phyloP scores from a whole-genome alignment of 2,329 filamentous ascomycete genomes.

The Calonectria montana region DNA sequence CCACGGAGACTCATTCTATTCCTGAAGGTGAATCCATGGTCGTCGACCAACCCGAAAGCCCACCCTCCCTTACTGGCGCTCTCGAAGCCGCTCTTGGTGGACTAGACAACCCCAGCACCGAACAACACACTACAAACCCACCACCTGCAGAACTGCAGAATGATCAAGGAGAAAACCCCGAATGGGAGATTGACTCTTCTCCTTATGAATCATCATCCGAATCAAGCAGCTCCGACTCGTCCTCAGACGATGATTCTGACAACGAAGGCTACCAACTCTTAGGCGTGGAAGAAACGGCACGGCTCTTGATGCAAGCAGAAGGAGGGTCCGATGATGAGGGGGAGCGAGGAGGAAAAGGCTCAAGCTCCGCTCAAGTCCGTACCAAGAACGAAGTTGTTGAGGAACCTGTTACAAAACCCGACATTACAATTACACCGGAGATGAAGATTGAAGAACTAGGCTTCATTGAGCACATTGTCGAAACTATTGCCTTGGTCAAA shows the following conservation, averaged over 20 bases:
- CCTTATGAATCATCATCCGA: constrained; percentile 77
- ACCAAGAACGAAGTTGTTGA: constrained; percentile 85
- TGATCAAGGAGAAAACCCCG: constrained; percentile 65
- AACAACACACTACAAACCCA: constrained; percentile 28
- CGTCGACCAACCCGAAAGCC: constrained; percentile 50
- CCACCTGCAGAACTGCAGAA: constrained; percentile 42
- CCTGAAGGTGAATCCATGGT: constrained; percentile 50
- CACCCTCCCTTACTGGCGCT: constrained; percentile 54
- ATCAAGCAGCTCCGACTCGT: constrained; percentile 69
- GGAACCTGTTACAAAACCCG: constrained; percentile 76
- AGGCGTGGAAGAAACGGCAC: constrained; percentile 83
- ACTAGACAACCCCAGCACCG: constrained; percentile 38
- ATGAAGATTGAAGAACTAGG: constrained; percentile 85
- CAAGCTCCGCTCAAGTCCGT: constrained; percentile 64
- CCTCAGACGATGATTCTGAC: constrained; percentile 68
- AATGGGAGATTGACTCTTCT: constrained; percentile 88
- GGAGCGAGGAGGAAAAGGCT: constrained; percentile 57
- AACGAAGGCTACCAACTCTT: constrained; percentile 78
- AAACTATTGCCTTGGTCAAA: constrained; percentile 81
- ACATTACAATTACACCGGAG: constrained; percentile 80
- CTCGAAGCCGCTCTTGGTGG: constrained; percentile 58
- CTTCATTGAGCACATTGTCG: constrained; percentile 79
- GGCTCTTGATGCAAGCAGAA: constrained; percentile 86
- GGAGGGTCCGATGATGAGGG: constrained; percentile 83
- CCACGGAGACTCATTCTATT: constrained; percentile 14